Evolutionary conservation across 2,329 filamentous ascomycete species (phyloP), one percentile per base, ranked within the genome.

Genomic region (Lachnellula cervina): DNA sequence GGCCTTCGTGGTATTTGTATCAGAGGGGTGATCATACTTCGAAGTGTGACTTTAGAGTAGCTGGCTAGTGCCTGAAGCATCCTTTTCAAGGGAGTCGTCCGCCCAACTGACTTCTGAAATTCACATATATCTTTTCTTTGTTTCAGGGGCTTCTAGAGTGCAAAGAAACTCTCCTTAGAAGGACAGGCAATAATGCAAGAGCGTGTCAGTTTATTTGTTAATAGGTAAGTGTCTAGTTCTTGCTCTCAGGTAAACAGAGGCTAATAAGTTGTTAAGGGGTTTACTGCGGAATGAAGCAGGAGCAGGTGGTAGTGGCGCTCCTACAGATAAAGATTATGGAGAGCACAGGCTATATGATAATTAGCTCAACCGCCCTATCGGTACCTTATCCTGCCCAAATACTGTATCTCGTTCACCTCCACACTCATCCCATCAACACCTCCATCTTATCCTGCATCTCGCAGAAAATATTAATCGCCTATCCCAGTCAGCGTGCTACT

Each of bases 391-490:
- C n/a, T n/a, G 8, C 37, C 37, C 5, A 40, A 17, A 40, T 40
- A 28, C 25, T 28, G 7, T 5, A 40, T n/a, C 17, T 44, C 19
- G 6, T 28, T 21, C 23, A 44, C 17, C 40, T 21, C 40, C 17
- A 21, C 19, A 44, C 40, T 46, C 23, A 46, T 46, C 14, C 49
- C 58, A 68, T 60, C 58, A 67, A 58, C 1, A 3, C 70, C 61
- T 82, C 80, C 45, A 83, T 60, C 54, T 74, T 74, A 9, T 78
- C 73, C 65, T 83, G 80, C 67, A 80, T 79, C 52, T 80, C 77
- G 49, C 72, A 76, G 66, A 84, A 83, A 52, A 81, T 82, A 60
- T 81, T 80, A 49, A 84, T 77, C 8, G 81, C 81, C 69, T 80
- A 71, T 11, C 74, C 42, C 16, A 14, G 45, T 48, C 51, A 45